A percentile compares a stretch with the other conserved stretches of the same genome.
These are phyloP conservation scores for Epichloe amarillans DNA, from an alignment of 2,329 filamentous ascomycete species.

Conservation along the genomic window DNA sequence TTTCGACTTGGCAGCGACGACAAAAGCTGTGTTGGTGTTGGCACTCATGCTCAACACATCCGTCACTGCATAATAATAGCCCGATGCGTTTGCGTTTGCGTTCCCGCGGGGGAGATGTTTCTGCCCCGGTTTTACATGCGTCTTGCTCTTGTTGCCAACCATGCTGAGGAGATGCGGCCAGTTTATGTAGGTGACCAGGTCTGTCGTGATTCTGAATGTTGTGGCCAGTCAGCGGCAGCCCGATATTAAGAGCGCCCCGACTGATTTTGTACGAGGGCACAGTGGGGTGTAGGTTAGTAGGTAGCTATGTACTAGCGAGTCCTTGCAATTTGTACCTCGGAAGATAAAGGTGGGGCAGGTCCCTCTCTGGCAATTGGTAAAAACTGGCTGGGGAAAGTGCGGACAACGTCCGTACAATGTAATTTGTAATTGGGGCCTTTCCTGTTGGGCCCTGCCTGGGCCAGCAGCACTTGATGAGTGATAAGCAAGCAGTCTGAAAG, in stretches of 20 bases:
- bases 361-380: background rate
- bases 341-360: background rate
- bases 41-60: background rate
- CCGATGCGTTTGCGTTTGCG: background rate
- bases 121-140: background rate
- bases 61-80: background rate
- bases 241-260: background rate
- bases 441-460: background rate
- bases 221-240: background rate
- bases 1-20: constrained; percentile 31
- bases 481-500: background rate
- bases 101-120: background rate
- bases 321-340: no score
- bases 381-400: background rate
- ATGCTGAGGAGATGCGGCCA: background rate
- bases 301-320: no score
- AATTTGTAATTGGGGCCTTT: background rate
- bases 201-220: background rate
- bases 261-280: background rate
- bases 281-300: no score
- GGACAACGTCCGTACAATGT: background rate
- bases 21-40: constrained; percentile 5
- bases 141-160: background rate
- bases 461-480: background rate
- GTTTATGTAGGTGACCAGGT: background rate